Evolutionary conservation across 2,329 filamentous ascomycete species (phyloP), one percentile per base, ranked within the genome.

Genomic region (Aspergillus sergii): DNA sequence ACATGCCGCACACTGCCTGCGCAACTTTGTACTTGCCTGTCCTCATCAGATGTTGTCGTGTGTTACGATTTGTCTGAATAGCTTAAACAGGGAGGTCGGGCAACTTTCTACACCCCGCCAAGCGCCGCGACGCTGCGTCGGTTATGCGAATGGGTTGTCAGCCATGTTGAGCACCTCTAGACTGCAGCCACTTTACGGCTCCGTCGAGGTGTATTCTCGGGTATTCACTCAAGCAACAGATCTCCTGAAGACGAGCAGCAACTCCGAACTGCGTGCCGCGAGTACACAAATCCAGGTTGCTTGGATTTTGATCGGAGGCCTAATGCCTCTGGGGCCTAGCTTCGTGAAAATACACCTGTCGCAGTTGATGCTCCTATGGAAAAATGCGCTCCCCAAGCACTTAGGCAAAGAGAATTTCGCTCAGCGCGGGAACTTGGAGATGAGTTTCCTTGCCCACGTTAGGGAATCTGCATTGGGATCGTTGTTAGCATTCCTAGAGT

Each of bases 301-400:
- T 6, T 99, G 95, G 94, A 96, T 96, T 55, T 82, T 99, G 62
- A 96, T 99, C 54, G 95, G 96, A 43, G 95, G 96, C 0, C 82
- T 99, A 60, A 98, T 98, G 94, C 93, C 94, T 0, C 85, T 99
- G 0, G 95, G 95, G 0, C 94, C 95, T 4, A 98, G 97, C 76
- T 99, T 99, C 76, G 94, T 98, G 78, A 99, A 99, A 80, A 98
- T 98, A 28, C 95, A 99, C 78, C 85, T 99, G 9, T 94, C 94
- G 2, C 95, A 99, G 74, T 84, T 99, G 26, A 88, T 99, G 61
- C 82, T 99, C 10, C 82, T 99, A 8, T 99, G 95, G 95, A 97
- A 97, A 78, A 99, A 98, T 77, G 94, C 95, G 0, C 84, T 99
- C 12, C 94, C 96, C 0, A 97, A 96, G 73, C 94, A 96, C 7